Evolutionary conservation across 73 alveolate species (phyloP), one percentile per base, ranked within the genome.

Genomic region (Symbiodinium pilosum): DNA sequence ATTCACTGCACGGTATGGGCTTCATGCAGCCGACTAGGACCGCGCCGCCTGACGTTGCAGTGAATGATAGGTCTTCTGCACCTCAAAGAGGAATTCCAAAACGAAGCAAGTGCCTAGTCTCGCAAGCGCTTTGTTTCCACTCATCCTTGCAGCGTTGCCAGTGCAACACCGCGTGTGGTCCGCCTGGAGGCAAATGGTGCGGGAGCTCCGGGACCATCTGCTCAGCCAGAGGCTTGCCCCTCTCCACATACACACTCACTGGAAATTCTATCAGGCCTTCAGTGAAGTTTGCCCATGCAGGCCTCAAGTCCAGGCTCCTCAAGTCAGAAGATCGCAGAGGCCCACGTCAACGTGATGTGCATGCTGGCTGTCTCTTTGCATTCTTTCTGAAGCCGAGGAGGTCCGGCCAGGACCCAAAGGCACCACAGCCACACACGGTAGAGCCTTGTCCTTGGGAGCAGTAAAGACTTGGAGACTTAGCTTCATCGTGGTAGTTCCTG

Each of bases 251-350:
- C n/a, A n/a, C n/a, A n/a, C n/a, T n/a, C n/a, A n/a, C n/a, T n/a
- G n/a, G n/a, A n/a, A n/a, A n/a, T n/a, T n/a, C n/a, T n/a, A n/a
- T n/a, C n/a, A n/a, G n/a, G n/a, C n/a, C n/a, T n/a, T n/a, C n/a
- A n/a, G n/a, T n/a, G n/a, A n/a, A 12, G 30, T 21, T 30, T 54
- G 16, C 32, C 71, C 34, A 30, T 54, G 71, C 71, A 64, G 77
- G 77, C 36, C 41, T 28, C 77, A 16, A 64, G 77, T 36, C 32
- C 77, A 64, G 32, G 77, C 77, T 16, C 77, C 32, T 18, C 77
- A 36, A 36, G n/a, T n/a, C n/a, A 64, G 77, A 64, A 64, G 77
- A 64, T 64, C 77, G 28, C 77, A 36, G 77, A 64, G 77, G 77
- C 39, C 38, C 16, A 47, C n/a, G n/a, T n/a, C n/a, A n/a, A n/a